These are phyloP conservation scores for Trichomonas tenax DNA, from an alignment of 208 protist genomes.

Conservation along the genomic window DNA sequence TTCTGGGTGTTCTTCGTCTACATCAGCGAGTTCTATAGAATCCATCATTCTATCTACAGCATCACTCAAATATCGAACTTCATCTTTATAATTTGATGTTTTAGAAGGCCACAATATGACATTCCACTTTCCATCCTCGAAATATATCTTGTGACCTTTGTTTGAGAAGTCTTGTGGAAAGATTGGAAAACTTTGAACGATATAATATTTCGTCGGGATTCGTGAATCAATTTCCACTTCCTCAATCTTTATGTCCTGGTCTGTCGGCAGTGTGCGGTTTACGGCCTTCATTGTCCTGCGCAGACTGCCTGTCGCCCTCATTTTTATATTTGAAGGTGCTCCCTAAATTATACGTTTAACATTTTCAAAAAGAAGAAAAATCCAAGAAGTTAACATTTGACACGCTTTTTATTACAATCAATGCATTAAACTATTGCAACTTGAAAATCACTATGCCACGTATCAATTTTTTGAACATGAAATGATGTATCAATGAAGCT, in stretches of 20 bases:
- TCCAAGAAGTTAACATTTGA: no score
- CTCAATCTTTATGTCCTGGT: background rate
- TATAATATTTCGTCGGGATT: background rate
- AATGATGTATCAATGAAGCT: no score
- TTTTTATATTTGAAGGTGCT: background rate
- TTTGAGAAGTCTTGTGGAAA: background rate
- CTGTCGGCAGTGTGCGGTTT: background rate
- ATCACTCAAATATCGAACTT: background rate
- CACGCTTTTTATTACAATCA: no score
- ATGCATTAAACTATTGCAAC: no score
- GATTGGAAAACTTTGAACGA: background rate
- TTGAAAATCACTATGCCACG: no score
- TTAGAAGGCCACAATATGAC: background rate
- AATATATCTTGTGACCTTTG: background rate
- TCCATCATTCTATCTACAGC: constrained; percentile 15
- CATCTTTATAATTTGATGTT: constrained; percentile 14
- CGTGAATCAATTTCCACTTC: background rate
- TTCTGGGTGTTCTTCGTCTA: background rate
- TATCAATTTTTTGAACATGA: no score
- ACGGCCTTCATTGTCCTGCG: background rate
- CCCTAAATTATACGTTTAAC: no score
- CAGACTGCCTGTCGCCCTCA: background rate
- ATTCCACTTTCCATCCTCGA: background rate
- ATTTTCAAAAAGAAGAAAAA: no score
- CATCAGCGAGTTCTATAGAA: background rate